Percentiles rank a stretch among this genome's conserved stretches.
These are phyloP conservation scores for Quercus aquifolioides DNA, from an alignment of 306 rosid species.

Conservation along the genomic window DNA sequence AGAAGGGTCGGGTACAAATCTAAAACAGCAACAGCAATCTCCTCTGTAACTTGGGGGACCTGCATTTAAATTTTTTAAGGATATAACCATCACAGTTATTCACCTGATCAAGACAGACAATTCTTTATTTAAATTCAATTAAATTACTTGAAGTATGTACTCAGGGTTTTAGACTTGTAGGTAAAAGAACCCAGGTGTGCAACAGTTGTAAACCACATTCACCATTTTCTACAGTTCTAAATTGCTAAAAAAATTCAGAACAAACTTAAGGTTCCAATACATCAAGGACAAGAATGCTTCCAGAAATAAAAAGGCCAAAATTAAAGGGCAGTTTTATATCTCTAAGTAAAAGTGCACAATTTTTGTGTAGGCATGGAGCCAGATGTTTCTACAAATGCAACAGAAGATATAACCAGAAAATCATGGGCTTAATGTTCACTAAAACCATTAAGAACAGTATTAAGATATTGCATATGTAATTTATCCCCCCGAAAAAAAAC, in stretches of 20 bases:
- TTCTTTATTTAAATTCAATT: background rate
- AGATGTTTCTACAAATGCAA: background rate
- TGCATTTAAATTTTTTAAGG: conserved; percentile 32
- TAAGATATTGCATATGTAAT: background rate
- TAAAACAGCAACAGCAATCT: conserved; percentile 79
- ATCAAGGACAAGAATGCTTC: background rate
- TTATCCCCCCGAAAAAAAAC: no score
- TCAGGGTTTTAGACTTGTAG: background rate
- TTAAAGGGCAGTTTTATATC: background rate
- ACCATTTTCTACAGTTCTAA: background rate
- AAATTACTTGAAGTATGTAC: no score
- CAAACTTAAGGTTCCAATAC: background rate
- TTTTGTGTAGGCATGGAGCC: background rate
- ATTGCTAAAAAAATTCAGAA: background rate
- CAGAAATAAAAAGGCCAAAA: background rate
- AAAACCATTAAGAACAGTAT: background rate
- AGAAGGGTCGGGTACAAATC: conserved; percentile 78
- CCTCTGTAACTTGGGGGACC: conserved; percentile 99
- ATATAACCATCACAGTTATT: conserved; percentile 1
- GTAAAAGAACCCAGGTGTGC: conserved; percentile 2
- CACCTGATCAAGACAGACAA: background rate
- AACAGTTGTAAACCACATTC: conserved; percentile 2
- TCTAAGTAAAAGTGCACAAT: background rate
- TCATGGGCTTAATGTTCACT: background rate
- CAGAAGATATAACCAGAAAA: background rate